Evolutionary conservation across 2,329 filamentous ascomycete genomes (phyloP), one percentile per base, ranked within the genome.

Genomic region (Trichothecium roseum): DNA sequence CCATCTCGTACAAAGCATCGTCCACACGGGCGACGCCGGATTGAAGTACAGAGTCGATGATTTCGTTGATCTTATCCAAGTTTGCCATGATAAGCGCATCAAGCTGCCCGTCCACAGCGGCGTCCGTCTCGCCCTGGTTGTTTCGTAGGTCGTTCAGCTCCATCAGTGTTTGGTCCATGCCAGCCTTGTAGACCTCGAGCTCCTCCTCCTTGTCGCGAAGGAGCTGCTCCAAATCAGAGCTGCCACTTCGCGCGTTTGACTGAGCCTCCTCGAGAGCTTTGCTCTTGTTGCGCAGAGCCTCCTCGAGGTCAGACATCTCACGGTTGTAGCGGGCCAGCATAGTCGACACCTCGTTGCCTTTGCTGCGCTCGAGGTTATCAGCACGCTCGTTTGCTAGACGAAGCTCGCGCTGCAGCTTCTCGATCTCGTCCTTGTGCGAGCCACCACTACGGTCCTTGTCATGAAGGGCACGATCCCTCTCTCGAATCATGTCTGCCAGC

Each of bases 261-360:
- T 87, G 82, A 28, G 85, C 68, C 20, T 95, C 87, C 18, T 95
- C 88, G 30, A 98, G 66, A 28, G 85, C 81, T 26, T 84, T 78
- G 10, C 83, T 85, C 72, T 96, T 98, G 58, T 78, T 87, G 46
- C 83, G 69, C 32, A 98, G 68, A 15, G 89, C 82, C 62, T 96
- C 91, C 56, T 98, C 91, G 16, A 98, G 74, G 59, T 98, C 89
- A 8, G 87, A 82, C 74, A 98, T 91, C 63, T 98, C 91, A 35
- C 91, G 78, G 59, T 96, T 96, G 62, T 96, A 94, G 62, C 94
- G 89, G 51, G 87, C 78, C 42, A 96, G 71, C 83, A 98, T 84
- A 1, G 86, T 81, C 3, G 89, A 96, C 5, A 98, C 72, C 63
- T 98, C 91, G 39, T 85, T 91, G 45, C 89, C 89, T 67, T 98